Percentiles rank a stretch among this genome's conserved stretches.
Evolutionary conservation across 1,284 basidiomycete genomes (phyloP).

Genomic region (Pholiota adiposa): DNA sequence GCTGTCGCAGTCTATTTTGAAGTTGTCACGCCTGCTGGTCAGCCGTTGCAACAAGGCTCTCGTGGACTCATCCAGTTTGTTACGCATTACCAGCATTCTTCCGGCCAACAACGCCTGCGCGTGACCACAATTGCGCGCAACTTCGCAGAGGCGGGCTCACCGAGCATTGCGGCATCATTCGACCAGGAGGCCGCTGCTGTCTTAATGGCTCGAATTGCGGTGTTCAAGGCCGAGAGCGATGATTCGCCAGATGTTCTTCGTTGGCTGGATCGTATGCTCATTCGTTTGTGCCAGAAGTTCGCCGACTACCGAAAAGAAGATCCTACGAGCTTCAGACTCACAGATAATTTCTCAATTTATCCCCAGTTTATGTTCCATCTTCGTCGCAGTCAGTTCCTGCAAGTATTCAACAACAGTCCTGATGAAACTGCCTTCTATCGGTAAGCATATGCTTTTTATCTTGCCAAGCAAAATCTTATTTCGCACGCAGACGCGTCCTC

Average conservation of each 20-base stretch:
- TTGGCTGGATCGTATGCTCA: conserved; percentile 99
- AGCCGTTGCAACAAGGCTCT: conserved; percentile 89
- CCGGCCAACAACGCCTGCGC: conserved; percentile 91
- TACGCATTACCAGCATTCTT: conserved; percentile 98
- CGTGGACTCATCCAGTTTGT: conserved; percentile 98
- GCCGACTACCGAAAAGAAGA: conserved; percentile 99
- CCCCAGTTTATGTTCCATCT: conserved; percentile 99
- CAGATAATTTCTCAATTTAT: conserved; percentile 98
- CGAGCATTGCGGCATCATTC: conserved; percentile 91
- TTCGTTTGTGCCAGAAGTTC: conserved; percentile 98
- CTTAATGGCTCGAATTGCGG: conserved; percentile 97
- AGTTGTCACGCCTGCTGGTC: conserved; percentile 98
- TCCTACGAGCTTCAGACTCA: conserved; percentile 90
- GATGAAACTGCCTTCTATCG: conserved; percentile 99
- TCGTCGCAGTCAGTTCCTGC: conserved; percentile 95
- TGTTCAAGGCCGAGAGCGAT: conserved; percentile 99
- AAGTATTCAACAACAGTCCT: conserved; percentile 99
- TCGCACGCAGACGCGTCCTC: conserved; percentile 81
- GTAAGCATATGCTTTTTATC: conserved; percentile 40
- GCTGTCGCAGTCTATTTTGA: conserved; percentile 97
- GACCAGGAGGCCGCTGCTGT: conserved; percentile 99
- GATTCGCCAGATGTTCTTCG: conserved; percentile 96
- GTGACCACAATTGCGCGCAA: conserved; percentile 97
- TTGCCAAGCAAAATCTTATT: neutral
- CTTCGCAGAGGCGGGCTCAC: conserved; percentile 96